A percentile compares a stretch with the other conserved stretches of the same genome.
Evolutionary conservation across 108 stramenopile genomes (phyloP).

Genomic region (Schizochytrium sp.): DNA sequence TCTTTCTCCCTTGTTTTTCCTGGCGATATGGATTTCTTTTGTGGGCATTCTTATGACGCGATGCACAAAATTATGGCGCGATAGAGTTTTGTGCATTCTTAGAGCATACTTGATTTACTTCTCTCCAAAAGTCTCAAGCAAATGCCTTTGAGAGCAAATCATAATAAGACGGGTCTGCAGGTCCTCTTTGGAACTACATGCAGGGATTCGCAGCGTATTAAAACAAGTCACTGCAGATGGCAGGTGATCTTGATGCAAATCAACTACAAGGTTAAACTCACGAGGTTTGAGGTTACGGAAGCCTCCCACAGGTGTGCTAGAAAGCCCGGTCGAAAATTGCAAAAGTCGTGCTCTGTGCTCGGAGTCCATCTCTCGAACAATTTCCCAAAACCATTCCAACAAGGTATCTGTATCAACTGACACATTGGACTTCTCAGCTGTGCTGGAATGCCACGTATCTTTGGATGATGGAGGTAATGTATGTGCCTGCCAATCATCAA

Average conservation of each 20-base stretch:
- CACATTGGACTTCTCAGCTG: neutral
- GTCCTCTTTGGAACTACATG: constrained; percentile 5
- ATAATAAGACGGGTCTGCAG: neutral
- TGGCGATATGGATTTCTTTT: too few species aligned
- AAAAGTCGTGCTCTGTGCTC: constrained; percentile 39
- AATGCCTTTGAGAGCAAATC: constrained; percentile 33
- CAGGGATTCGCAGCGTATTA: constrained; percentile 37
- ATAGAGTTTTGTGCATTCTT: too few species aligned
- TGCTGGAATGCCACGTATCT: neutral
- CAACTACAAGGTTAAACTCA: neutral
- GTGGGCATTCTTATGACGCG: too few species aligned
- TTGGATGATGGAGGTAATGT: constrained; percentile 12
- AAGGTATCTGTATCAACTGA: neutral
- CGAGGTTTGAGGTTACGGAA: constrained; percentile 55
- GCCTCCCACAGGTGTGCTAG: constrained; percentile 46
- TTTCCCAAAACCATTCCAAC: constrained; percentile 28
- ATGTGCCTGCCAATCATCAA: constrained; percentile 28
- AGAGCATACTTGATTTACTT: neutral
- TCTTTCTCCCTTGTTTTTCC: too few species aligned
- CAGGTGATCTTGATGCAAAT: neutral
- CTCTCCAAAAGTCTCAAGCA: constrained; percentile 56
- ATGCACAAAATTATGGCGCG: too few species aligned
- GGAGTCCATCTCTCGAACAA: constrained; percentile 47
- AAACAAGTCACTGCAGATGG: constrained; percentile 56
- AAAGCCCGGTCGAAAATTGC: constrained; percentile 52